Base-by-base conservation (phyloP, 139 green algal species). In the Astrephomene gubernaculifera region DNA sequence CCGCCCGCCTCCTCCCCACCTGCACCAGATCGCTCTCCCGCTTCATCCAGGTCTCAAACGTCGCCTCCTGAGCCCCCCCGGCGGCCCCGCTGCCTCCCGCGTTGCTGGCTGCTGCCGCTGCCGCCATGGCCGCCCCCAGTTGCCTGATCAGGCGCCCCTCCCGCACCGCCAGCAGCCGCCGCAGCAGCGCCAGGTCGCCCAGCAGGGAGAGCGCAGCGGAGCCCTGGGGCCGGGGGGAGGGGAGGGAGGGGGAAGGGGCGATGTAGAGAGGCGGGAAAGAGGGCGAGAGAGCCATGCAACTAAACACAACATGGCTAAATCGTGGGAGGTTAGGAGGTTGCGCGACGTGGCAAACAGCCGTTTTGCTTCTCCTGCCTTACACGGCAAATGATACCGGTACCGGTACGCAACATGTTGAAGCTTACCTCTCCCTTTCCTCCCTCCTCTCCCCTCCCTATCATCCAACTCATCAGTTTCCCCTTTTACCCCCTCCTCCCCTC, bases 21-120 rank as follows among this genome's bases (percentile, higher is more conserved):
- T 95, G 93, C 83, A 97, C 95, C 35, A 95, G 70, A 89, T 98
- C 96, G 54, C 83, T 94, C 85, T 97, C 80, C 64, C 87, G 87
- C 90, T 95, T 94, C 96, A 98, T 98, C 96, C 95, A 98, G 39
- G 91, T 75, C 71, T 98, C 95, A 82, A 97, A 98, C 25, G 64
- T 76, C 5, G 79, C 79, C 45, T 85, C 79, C 43, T 41, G 31
- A 1, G 72, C 72, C 2, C 41, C 45, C 49, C 57, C 25, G 31
- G 12, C 31, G 31, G 74, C 39, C 19, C 31, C 41, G 17, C 78
- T 43, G 0, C n/a, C 27, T 49, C 22, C 61, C 17, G 61, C 43
- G 27, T 39, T 39, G 36, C n/a, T n/a, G n/a, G n/a, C n/a, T n/a
- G n/a, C n/a, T n/a, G n/a, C n/a, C n/a, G 78, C 87, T 21, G 71